Evolutionary conservation across 2,329 filamentous ascomycete species (phyloP), one percentile per base, ranked within the genome.

Genomic region (Aquanectria penicillioides): DNA sequence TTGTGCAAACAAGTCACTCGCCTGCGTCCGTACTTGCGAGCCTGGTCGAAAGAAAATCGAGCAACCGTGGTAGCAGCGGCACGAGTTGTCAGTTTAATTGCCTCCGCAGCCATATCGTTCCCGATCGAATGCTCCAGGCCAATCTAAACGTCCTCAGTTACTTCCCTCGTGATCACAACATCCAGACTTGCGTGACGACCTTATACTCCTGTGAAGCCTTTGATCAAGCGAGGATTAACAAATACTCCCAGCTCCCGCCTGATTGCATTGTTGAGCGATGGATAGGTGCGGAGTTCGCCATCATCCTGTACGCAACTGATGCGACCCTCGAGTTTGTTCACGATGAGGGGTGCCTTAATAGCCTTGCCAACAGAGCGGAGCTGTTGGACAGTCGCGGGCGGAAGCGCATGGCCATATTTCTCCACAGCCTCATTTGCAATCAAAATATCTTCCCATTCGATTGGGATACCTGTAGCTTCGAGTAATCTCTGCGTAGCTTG

Each of bases 1-100:
- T 57, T 57, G 33, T 57, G 54, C n/a, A 57, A 33, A 34, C 54
- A 57, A 17, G 54, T 51, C 23, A 41, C 47, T n/a, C 36, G 34
- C 15, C 40, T 37, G 12, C 52, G 52, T 15, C 43, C 52, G 6
- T 56, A 26, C 28, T 36, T 48, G 2, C 43, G 28, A 5, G 34
- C 43, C 20, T 56, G 43, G 17, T 56, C 52, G n/a, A 56, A 56
- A 6, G 52, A 48, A 29, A 56, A 56, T 13, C 25, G 22, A 13
- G 52, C 43, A 4, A 49, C 52, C n/a, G 18, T 36, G 3, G 26
- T 17, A 10, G 52, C 52, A 6, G 52, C 52, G 6, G 43, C 52
- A n/a, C 52, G 52, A 4, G 52, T 56, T 13, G 52, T 56, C 6
- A 56, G 6, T 13, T 56, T 56, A 15, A 56, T 33, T 5, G 52